These are phyloP conservation scores for Nymphaea colorata DNA, from an alignment of 164 flowering plant species.

Conservation along the genomic window DNA sequence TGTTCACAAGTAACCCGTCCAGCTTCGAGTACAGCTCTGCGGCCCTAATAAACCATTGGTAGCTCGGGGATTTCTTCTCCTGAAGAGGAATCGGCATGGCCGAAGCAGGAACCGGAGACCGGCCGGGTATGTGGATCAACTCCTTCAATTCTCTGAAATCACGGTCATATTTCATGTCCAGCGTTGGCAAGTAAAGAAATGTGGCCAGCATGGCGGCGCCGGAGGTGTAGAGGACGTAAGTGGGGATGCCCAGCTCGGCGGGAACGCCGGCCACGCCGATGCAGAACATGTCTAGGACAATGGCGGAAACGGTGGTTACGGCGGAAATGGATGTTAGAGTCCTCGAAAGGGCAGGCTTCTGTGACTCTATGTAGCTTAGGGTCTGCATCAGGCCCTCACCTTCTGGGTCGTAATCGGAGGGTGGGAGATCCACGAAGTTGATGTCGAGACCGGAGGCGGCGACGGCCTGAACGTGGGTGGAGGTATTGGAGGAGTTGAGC, in stretches of 20 bases:
- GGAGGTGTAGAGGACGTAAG: conserved; percentile 16
- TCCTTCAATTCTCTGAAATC: conserved; percentile 5
- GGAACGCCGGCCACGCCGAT: conserved; percentile 10
- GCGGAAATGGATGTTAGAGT: background rate
- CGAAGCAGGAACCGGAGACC: conserved; percentile 7
- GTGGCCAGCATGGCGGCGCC: conserved; percentile 3
- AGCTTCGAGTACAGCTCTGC: background rate
- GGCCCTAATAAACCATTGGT: conserved; percentile 1
- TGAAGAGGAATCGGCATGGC: conserved; percentile 10
- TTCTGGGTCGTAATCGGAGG: too few species aligned
- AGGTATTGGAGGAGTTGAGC: background rate
- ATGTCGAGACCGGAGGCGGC: too few species aligned
- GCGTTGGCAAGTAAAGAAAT: conserved; percentile 12
- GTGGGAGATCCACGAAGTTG: too few species aligned
- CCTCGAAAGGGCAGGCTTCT: conserved; percentile 6
- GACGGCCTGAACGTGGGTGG: background rate
- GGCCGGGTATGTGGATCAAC: conserved; percentile 10
- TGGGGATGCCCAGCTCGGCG: conserved; percentile 13
- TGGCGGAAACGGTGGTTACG: conserved; percentile 5
- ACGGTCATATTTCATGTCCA: background rate
- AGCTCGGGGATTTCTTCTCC: conserved; percentile 8
- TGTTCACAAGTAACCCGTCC: conserved; percentile 20
- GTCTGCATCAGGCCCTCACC: background rate
- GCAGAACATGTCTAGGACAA: conserved; percentile 30
- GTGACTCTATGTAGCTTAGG: background rate